phyloP scores from a whole-genome alignment of 2,329 filamentous ascomycete species.

The Scedosporium boydii region DNA sequence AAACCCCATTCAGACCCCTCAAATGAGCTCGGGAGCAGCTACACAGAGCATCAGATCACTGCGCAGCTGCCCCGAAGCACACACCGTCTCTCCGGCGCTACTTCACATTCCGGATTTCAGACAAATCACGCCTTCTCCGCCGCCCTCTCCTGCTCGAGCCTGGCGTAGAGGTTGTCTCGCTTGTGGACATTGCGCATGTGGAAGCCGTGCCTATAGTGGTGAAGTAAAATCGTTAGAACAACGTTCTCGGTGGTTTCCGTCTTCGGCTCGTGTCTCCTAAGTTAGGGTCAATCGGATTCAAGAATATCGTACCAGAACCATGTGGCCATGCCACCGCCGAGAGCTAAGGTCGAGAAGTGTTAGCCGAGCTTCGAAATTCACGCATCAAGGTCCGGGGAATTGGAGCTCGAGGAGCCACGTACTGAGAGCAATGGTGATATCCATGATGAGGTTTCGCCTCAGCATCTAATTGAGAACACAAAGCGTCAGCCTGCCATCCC shows the following conservation, averaged over 20 bases:
- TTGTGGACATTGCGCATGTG: conserved; percentile 50
- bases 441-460: conserved; percentile 47
- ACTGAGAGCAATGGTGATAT: conserved; percentile 48
- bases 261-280: not conserved
- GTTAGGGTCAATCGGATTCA: not conserved
- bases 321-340: not conserved
- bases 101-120: not conserved
- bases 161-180: conserved; percentile 49
- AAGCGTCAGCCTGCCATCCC: conserved; percentile 3
- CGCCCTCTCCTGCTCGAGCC: conserved; percentile 48
- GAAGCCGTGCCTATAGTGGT: conserved; percentile 45
- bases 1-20: not conserved
- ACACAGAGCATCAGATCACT: not conserved
- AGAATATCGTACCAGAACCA: not conserved
- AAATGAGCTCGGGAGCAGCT: not conserved
- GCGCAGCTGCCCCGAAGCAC: not conserved
- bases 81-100: not conserved
- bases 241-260: not conserved
- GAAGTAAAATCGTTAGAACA: conserved; percentile 21
- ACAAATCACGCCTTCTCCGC: conserved; percentile 18
- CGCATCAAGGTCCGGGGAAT: not conserved
- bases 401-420: conserved; percentile 19
- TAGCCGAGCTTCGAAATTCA: not conserved
- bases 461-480: conserved; percentile 38
- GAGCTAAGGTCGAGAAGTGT: not conserved